These are phyloP conservation scores for Globisporangium splendens DNA, from an alignment of 352 stramenopile species.

Conservation along the genomic window DNA sequence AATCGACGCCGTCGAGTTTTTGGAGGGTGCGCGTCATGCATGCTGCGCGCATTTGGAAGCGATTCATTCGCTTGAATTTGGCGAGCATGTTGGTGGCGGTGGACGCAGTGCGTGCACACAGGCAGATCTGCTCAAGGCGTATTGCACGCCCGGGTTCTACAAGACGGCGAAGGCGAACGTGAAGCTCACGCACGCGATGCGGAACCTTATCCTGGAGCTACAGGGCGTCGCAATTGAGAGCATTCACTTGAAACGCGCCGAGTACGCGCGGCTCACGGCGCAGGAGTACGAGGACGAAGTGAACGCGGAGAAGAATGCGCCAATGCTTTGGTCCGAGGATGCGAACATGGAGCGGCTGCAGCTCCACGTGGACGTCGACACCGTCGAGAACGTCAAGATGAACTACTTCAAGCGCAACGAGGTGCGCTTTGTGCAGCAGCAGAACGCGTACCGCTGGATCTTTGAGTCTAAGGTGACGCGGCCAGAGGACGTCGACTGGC, in stretches of 20 bases:
- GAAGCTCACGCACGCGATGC: constrained; percentile 6
- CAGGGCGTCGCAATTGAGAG: constrained; percentile 2
- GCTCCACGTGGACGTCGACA: constrained; percentile 4
- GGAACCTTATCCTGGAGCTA: constrained; percentile 5
- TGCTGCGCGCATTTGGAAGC: background rate
- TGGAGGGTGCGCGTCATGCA: constrained; percentile 4
- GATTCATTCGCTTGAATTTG: constrained; percentile 9
- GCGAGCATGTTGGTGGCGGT: background rate
- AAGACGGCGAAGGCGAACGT: background rate
- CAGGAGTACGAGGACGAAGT: constrained; percentile 9
- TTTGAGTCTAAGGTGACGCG: constrained; percentile 51
- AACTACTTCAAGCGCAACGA: constrained; percentile 4
- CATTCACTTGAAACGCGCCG: background rate
- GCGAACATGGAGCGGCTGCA: constrained; percentile 6
- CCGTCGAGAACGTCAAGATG: constrained; percentile 10
- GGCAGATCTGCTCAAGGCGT: background rate
- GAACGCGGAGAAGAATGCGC: background rate
- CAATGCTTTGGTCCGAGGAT: constrained; percentile 1
- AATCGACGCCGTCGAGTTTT: constrained; percentile 10
- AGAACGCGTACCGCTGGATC: constrained; percentile 19
- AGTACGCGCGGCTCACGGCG: constrained; percentile 6
- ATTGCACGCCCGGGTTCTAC: constrained; percentile 9
- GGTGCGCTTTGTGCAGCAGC: constrained; percentile 4
- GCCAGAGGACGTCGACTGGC: constrained; percentile 50
- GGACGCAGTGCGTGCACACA: background rate